Evolutionary conservation across 2,329 filamentous ascomycete species (phyloP).

Genomic region (Davidsoniella australis): DNA sequence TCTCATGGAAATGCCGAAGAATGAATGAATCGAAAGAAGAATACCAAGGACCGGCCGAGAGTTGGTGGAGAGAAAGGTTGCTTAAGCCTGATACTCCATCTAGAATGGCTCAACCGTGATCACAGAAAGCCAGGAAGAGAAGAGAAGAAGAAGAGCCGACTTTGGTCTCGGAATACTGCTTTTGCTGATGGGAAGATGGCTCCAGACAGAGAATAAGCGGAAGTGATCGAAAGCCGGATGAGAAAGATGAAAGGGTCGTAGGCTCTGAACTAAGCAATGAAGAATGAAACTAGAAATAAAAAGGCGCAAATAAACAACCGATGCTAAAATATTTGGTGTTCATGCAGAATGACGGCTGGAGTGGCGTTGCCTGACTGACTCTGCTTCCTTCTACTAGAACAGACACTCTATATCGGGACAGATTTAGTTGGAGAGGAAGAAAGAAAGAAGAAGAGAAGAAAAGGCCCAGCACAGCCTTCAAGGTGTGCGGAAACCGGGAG

Average conservation of each 20-base stretch:
- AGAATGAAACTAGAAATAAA: background rate
- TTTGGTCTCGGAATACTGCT: too few relatives aligned
- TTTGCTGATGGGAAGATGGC: too few relatives aligned
- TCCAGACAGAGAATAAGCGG: too few relatives aligned
- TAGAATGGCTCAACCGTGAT: constrained; percentile 3
- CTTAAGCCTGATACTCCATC: constrained; percentile 7
- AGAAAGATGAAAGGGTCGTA: too few relatives aligned
- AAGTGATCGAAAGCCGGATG: too few relatives aligned
- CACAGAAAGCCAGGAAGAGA: background rate
- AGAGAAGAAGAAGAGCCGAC: too few relatives aligned
- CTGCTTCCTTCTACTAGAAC: too few relatives aligned
- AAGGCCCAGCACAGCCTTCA: background rate
- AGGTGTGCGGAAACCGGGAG: background rate
- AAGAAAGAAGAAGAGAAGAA: background rate
- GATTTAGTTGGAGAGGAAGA: background rate
- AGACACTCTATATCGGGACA: background rate
- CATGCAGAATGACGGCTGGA: too few relatives aligned
- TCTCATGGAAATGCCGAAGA: constrained; percentile 13
- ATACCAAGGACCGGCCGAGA: constrained; percentile 11
- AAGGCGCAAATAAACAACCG: background rate
- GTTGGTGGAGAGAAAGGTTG: background rate
- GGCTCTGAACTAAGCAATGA: background rate
- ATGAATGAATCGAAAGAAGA: constrained; percentile 6
- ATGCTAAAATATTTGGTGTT: too few relatives aligned
- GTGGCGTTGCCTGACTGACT: too few relatives aligned